Conservation (phyloP, 805 yeast genomes). For the Yamadazyma ubonensis region DNA sequence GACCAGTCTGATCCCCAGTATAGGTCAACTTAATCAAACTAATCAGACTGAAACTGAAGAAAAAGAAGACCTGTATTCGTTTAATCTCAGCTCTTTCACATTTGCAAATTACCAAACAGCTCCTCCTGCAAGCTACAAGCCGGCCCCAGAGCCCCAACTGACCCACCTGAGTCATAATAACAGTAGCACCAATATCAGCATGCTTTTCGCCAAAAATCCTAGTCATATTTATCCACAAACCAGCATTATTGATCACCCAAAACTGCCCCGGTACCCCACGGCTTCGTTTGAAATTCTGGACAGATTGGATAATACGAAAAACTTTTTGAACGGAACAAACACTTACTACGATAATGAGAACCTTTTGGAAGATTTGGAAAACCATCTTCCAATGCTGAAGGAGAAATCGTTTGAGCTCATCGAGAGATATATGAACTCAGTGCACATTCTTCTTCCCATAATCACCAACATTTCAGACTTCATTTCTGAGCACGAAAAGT, state of each 20-base stretch:
- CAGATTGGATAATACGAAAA: constrained; percentile 15
- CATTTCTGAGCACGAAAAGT: constrained; percentile 44
- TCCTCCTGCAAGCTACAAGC: too few species aligned
- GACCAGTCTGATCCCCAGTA: too few species aligned
- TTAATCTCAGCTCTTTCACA: constrained; percentile 36
- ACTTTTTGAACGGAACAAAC: constrained; percentile 38
- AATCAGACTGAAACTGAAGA: constrained; percentile 5
- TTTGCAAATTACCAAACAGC: constrained; percentile 21
- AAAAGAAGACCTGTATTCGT: constrained; percentile 30
- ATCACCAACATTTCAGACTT: constrained; percentile 47
- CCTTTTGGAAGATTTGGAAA: constrained; percentile 36
- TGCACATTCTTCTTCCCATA: constrained; percentile 56
- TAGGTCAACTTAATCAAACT: constrained; percentile 1
- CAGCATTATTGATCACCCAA: constrained; percentile 1
- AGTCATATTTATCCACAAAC: constrained; percentile 14
- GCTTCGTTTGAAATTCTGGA: constrained; percentile 10
- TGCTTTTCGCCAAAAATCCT: constrained; percentile 16
- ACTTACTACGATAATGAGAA: constrained; percentile 35
- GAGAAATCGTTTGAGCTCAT: constrained; percentile 48
- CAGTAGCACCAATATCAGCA: constrained; percentile 13
- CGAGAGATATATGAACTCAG: constrained; percentile 49
- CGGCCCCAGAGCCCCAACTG: constrained; percentile 1
- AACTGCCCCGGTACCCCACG: constrained; percentile 4
- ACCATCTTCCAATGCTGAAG: constrained; percentile 43
- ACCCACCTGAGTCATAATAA: constrained; percentile 11